phyloP scores from a whole-genome alignment of 371 early-diverging fungal genomes.

The Actinomucor elegans region DNA sequence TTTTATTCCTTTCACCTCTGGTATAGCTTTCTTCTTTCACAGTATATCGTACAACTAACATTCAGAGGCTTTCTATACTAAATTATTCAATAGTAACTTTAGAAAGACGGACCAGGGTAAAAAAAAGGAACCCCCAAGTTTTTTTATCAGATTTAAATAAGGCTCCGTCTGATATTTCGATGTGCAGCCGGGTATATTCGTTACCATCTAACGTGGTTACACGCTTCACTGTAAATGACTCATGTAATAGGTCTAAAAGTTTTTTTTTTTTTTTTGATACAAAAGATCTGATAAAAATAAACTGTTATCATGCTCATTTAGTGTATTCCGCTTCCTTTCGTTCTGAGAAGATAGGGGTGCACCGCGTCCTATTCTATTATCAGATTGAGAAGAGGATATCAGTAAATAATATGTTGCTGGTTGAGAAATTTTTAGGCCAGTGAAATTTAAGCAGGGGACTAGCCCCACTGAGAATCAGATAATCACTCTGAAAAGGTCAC shows the following conservation, averaged over 20 bases:
- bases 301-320: not conserved
- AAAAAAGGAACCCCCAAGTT: not conserved
- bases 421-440: not conserved
- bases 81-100: not conserved
- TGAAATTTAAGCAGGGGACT: constrained; percentile 5
- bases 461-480: constrained; percentile 30
- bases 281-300: constrained; percentile 13
- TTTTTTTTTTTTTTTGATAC: not conserved
- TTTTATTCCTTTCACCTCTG: too few species aligned
- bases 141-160: constrained; percentile 2
- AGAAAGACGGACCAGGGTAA: not conserved
- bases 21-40: too few species aligned
- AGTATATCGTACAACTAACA: too few species aligned
- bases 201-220: constrained; percentile 4
- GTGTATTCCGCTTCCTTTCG: not conserved
- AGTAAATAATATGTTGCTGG: not conserved
- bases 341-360: not conserved
- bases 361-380: constrained; percentile 3
- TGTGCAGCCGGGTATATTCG: constrained; percentile 5
- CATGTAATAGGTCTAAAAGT: constrained; percentile 3
- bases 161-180: not conserved
- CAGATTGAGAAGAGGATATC: too few species aligned
- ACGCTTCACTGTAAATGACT: not conserved
- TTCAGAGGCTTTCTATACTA: too few species aligned
- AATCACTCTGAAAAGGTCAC: constrained; percentile 22